Evolutionary conservation across 208 protist genomes (phyloP), one percentile per base, ranked within the genome.

Genomic region (Acanthamoeba castellanii): DNA sequence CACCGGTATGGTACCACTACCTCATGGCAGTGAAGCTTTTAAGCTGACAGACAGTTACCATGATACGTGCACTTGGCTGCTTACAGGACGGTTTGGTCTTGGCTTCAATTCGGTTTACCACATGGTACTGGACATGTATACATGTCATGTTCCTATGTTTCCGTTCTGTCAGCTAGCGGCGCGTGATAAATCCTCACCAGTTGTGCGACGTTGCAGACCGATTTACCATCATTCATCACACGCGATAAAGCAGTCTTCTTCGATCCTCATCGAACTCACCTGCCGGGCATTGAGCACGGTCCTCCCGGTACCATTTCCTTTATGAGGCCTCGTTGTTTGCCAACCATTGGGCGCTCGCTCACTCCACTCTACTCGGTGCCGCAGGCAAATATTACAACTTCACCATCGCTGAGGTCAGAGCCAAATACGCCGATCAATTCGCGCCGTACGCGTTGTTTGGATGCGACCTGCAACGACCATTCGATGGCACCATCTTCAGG

Each of bases 91-190:
- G 9, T 72, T 93, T 34, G 64, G 66, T 14, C 57, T 93, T 45
- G 89, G 89, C 37, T 93, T 93, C 70, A 82, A 82, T n/a, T 93
- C 68, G 13, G 89, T 93, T 16, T 93, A 93, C 42, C 89, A 93
- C 50, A 81, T 93, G 37, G 85, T 92, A 37, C n/a, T n/a, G n/a
- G n/a, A n/a, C n/a, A n/a, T n/a, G n/a, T 45, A 20, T 78, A 78
- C 32, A 55, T 16, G 32, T 1, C 34, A 14, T 11, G 22, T 55
- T 8, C 7, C 82, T 84, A 4, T 42, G 37, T 42, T 42, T 4
- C 2, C 37, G 37, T 42, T 42, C 18, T 32, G 20, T 27, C 76
- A 57, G 8, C 59, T 57, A 9, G 8, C 18, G 14, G 25, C 32
- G 27, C 64, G 7, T 47, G 13, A 66, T 25, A 3, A 27, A 59